Conservation (phyloP, 148 eudicot species). For the Oxyria digyna region DNA sequence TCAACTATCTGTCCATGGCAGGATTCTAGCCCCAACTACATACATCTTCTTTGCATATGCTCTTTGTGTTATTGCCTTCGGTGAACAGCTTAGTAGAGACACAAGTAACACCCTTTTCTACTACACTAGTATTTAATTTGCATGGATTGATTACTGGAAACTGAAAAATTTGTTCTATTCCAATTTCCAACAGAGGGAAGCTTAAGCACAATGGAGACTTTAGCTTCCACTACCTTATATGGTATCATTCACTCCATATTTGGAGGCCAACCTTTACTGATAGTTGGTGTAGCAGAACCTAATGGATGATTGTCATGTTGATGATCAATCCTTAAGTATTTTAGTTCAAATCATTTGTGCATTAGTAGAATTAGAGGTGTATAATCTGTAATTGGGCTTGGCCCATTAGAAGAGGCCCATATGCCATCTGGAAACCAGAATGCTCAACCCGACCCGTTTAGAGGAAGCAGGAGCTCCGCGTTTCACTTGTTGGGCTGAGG, state of each 20-base stretch:
- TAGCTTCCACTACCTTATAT: conserved; percentile 63
- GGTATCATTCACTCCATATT: conserved; percentile 57
- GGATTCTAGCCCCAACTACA: conserved; percentile 56
- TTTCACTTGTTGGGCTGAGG: no score
- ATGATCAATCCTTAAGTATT: no score
- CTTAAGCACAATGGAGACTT: conserved; percentile 62
- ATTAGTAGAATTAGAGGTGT: no score
- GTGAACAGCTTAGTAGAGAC: conserved; percentile 48
- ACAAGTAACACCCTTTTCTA: conserved; percentile 30
- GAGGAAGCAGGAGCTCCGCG: no score
- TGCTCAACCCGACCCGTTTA: no score
- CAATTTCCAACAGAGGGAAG: conserved; percentile 31
- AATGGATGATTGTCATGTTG: conserved; percentile 75
- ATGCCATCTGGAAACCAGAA: no score
- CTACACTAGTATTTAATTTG: no score
- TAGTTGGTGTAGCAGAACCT: conserved; percentile 70
- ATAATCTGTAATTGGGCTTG: no score
- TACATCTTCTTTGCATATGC: conserved; percentile 58
- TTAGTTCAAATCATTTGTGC: no score
- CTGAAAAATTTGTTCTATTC: background rate
- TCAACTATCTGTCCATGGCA: background rate
- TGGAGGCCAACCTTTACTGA: conserved; percentile 65
- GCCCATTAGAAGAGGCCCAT: no score
- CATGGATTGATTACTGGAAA: background rate
- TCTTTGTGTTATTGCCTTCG: conserved; percentile 57